Base-by-base conservation (phyloP, 2,329 filamentous ascomycete species). In the Ophiostoma sp. region DNA sequence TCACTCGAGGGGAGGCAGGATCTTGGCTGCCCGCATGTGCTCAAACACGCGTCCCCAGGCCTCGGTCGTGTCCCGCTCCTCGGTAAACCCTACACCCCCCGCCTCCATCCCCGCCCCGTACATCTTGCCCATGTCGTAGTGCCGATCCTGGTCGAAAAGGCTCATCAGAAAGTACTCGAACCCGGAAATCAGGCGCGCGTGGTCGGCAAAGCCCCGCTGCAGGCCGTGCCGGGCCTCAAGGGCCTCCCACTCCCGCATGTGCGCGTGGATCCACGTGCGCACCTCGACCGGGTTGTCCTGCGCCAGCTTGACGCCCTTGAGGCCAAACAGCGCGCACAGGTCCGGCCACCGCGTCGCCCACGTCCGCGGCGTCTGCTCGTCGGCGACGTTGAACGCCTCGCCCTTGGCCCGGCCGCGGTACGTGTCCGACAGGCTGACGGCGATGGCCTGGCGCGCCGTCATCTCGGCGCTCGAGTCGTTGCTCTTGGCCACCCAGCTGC, bases 301-400 rank as follows among this genome's bases (percentile, higher is more conserved):
- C 8, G 76, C 76, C 6, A 78, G 76, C 3, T 74, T 73, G 10
- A 79, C 79, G 1, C 81, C 81, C 72, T 80, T 79, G 41, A 83
- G 74, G 1, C 80, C 79, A 76, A 83, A 83, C 73, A 82, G 83
- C 5, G 80, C 77, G 73, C 80, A 81, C 62, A 83, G 79, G 10
- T 81, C 73, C 2, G 81, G 80, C 82, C 81, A 83, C 73, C 82
- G 82, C 17, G 75, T 73, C 23, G 77, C 78, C 82, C 81, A 83
- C 2, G 77, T 78, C 7, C 74, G 75, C 2, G 79, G 75, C 60
- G 76, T 72, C 44, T 78, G 76, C 69, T 77, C 79, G 33, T 82
- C 81, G 15, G 80, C 81, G 1, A 79, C 78, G 70, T 83, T 83
- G 75, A 79, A 83, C n/a, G 76, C 76, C 69, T 80, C 75, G 27